These are phyloP conservation scores for Aspergillus alliaceus DNA, from an alignment of 2,329 filamentous ascomycete species.

Conservation along the genomic window DNA sequence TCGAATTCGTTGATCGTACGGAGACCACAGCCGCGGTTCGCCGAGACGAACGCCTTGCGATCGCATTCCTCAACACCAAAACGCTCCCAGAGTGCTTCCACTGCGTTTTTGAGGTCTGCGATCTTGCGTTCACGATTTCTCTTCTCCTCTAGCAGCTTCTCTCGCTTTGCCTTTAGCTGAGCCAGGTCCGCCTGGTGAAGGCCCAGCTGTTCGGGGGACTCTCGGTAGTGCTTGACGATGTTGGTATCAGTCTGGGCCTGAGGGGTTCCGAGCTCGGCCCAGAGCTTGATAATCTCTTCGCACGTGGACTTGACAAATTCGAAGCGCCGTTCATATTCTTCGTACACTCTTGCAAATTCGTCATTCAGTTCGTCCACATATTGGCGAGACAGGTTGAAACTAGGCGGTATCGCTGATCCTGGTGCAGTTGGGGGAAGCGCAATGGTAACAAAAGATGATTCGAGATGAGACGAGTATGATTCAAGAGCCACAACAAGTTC, in stretches of 20 bases:
- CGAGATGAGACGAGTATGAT: constrained; percentile 94
- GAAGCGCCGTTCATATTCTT: constrained; percentile 88
- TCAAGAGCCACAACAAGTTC: constrained; percentile 91
- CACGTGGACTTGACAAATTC: constrained; percentile 70
- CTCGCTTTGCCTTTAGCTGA: constrained; percentile 70
- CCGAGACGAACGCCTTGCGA: constrained; percentile 78
- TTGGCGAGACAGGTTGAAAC: constrained; percentile 86
- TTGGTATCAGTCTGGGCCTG: constrained; percentile 85
- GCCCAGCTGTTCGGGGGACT: constrained; percentile 90
- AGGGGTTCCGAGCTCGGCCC: constrained; percentile 92
- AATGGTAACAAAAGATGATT: constrained; percentile 82
- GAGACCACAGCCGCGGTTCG: constrained; percentile 86
- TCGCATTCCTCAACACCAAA: constrained; percentile 80
- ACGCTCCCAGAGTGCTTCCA: constrained; percentile 88
- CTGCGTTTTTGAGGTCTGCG: constrained; percentile 70
- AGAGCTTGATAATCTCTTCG: constrained; percentile 88
- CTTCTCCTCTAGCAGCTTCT: constrained; percentile 87
- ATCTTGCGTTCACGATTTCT: constrained; percentile 75
- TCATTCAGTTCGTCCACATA: constrained; percentile 85
- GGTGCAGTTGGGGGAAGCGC: constrained; percentile 78
- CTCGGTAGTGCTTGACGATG: constrained; percentile 86
- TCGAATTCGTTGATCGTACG: constrained; percentile 95
- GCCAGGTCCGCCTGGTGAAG: constrained; percentile 83
- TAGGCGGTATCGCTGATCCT: constrained; percentile 73
- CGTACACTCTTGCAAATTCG: constrained; percentile 93